Evolutionary conservation across 441 rosid genomes (phyloP).

Genomic region (Omphalea diandra): DNA sequence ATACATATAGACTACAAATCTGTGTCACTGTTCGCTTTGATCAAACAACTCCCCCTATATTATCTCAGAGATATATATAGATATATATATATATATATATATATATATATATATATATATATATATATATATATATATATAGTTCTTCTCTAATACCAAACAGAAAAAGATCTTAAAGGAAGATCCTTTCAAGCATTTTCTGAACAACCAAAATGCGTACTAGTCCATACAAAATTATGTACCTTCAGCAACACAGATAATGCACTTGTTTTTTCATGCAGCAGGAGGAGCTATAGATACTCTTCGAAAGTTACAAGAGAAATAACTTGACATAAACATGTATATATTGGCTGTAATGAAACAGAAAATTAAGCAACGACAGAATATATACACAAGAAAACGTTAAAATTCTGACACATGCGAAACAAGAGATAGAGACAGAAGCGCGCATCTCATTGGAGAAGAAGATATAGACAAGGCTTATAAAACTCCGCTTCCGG

Average conservation of each 20-base stretch:
- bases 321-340: neutral
- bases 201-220: neutral
- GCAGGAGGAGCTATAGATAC: neutral
- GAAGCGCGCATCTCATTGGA: neutral
- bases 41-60: too few species aligned
- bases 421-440: neutral
- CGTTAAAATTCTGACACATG: slow-evolving; percentile 9
- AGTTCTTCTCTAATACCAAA: neutral
- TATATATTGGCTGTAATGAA: neutral
- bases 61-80: too few species aligned
- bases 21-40: too few species aligned
- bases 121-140: too few species aligned
- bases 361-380: neutral
- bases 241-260: slow-evolving; percentile 6
- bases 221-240: neutral
- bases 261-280: neutral
- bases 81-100: too few species aligned
- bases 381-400: neutral
- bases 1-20: too few species aligned
- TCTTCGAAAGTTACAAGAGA: neutral
- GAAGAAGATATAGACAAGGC: slow-evolving; percentile 9
- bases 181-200: neutral
- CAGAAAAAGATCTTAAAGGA: neutral
- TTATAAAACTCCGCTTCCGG: slow-evolving; percentile 37
- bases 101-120: too few species aligned